These are phyloP conservation scores for Labyrinthula sp. DNA, from an alignment of 352 stramenopile species.

Conservation along the genomic window DNA sequence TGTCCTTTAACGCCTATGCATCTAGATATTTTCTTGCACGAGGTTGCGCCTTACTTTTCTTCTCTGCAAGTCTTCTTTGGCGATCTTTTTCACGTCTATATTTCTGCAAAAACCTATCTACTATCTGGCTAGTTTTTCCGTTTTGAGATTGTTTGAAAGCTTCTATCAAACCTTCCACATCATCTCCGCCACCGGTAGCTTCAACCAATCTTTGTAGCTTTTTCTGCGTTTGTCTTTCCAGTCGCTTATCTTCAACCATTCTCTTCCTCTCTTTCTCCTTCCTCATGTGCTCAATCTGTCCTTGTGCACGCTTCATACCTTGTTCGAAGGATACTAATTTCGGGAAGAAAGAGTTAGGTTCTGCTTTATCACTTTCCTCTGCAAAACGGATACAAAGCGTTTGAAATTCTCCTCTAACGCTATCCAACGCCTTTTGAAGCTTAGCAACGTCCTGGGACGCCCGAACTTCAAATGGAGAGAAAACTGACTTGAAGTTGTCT, in stretches of 20 bases:
- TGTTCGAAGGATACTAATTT: slow-evolving; percentile 26
- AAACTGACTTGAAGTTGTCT: slow-evolving; percentile 11
- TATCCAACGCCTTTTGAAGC: slow-evolving; percentile 24
- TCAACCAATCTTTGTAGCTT: slow-evolving; percentile 10
- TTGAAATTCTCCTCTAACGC: slow-evolving; percentile 14
- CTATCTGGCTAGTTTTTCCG: slow-evolving; percentile 20
- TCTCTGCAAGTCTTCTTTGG: no score
- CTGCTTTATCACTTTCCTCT: slow-evolving; percentile 11
- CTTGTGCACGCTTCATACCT: slow-evolving; percentile 1
- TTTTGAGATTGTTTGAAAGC: slow-evolving; percentile 12
- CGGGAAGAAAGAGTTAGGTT: slow-evolving; percentile 25
- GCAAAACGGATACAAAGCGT: slow-evolving; percentile 8
- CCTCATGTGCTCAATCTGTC: slow-evolving; percentile 4
- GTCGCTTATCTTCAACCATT: slow-evolving; percentile 6
- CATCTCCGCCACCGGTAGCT: not conserved
- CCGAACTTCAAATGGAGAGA: slow-evolving; percentile 21
- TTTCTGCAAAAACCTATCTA: slow-evolving; percentile 12
- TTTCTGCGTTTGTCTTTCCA: slow-evolving; percentile 12
- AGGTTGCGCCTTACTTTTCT: no score
- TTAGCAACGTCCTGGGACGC: slow-evolving; percentile 24
- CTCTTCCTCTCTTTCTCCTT: slow-evolving; percentile 5
- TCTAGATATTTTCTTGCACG: no score
- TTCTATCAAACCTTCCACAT: slow-evolving; percentile 24
- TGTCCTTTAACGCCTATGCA: no score
- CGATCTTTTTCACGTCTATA: no score